Evolutionary conservation across 2,329 filamentous ascomycete species (phyloP).

Genomic region (Thielaviopsis populi): DNA sequence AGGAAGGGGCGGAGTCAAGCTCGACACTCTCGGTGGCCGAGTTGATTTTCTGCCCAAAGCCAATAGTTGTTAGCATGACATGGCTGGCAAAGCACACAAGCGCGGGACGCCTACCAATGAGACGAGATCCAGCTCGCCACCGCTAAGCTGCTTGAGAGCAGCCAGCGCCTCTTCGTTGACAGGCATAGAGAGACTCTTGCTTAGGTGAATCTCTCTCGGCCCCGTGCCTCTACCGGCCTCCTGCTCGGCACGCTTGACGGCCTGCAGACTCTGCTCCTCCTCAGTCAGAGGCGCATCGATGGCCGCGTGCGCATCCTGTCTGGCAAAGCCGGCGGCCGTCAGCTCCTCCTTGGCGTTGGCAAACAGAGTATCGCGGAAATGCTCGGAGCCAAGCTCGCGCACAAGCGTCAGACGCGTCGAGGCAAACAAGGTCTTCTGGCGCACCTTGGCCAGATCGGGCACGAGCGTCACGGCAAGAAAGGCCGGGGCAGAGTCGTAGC

Average conservation of each 20-base stretch:
- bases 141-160: conserved; percentile 46
- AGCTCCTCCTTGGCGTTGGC: conserved; percentile 56
- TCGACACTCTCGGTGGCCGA: conserved; percentile 52
- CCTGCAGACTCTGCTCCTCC: conserved; percentile 56
- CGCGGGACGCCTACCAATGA: conserved; percentile 42
- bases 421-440: conserved; percentile 78
- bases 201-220: conserved; percentile 42
- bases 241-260: conserved; percentile 61
- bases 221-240: conserved; percentile 56
- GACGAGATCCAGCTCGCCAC: conserved; percentile 38
- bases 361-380: conserved; percentile 65
- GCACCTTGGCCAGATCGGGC: conserved; percentile 61
- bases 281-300: conserved; percentile 59
- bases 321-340: conserved; percentile 52
- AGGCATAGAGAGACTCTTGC: conserved; percentile 42
- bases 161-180: conserved; percentile 47
- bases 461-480: conserved; percentile 65
- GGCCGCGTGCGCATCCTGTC: conserved; percentile 52
- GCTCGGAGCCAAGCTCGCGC: conserved; percentile 61
- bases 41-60: conserved; percentile 49
- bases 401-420: conserved; percentile 60
- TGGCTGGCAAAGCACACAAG: background rate
- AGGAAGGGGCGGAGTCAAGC: conserved; percentile 38
- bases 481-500: conserved; percentile 40
- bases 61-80: conserved; percentile 10